Conservation (phyloP, 768 basidiomycete genomes). For the Russula olivacea region DNA sequence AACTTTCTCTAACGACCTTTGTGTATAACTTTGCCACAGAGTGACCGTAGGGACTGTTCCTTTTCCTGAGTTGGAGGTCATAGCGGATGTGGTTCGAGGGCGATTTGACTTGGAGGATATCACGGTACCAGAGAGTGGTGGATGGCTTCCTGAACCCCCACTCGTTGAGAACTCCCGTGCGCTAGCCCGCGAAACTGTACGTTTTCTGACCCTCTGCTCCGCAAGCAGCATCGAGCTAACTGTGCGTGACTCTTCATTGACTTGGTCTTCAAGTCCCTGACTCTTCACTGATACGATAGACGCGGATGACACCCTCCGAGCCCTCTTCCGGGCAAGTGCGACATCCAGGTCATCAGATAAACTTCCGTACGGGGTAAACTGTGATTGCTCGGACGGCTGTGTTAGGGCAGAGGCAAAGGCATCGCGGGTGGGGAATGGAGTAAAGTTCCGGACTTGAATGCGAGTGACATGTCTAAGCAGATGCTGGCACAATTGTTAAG, state of each 20-base stretch:
- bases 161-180: constrained; percentile 30
- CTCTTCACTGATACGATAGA: constrained; percentile 49
- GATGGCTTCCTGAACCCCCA: constrained; percentile 12
- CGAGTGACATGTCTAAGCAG: constrained; percentile 68
- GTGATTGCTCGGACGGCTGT: constrained; percentile 57
- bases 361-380: constrained; percentile 51
- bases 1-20: constrained; percentile 61
- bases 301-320: constrained; percentile 54
- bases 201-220: constrained; percentile 39
- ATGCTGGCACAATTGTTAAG: constrained; percentile 38
- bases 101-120: constrained; percentile 1
- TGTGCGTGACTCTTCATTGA: constrained; percentile 32
- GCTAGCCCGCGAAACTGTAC: constrained; percentile 30
- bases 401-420: constrained; percentile 67
- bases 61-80: constrained; percentile 14
- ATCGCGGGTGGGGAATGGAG: constrained; percentile 80
- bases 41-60: constrained; percentile 28
- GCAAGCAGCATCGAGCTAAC: constrained; percentile 27
- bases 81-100: constrained; percentile 16
- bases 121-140: constrained; percentile 15
- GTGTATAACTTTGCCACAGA: constrained; percentile 56
- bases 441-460: constrained; percentile 73
- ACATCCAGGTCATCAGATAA: constrained; percentile 68
- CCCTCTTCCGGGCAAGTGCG: constrained; percentile 50
- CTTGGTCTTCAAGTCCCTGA: constrained; percentile 39